These are phyloP conservation scores for Ascoidea asiatica DNA, from an alignment of 805 yeast genomes.

Conservation along the genomic window DNA sequence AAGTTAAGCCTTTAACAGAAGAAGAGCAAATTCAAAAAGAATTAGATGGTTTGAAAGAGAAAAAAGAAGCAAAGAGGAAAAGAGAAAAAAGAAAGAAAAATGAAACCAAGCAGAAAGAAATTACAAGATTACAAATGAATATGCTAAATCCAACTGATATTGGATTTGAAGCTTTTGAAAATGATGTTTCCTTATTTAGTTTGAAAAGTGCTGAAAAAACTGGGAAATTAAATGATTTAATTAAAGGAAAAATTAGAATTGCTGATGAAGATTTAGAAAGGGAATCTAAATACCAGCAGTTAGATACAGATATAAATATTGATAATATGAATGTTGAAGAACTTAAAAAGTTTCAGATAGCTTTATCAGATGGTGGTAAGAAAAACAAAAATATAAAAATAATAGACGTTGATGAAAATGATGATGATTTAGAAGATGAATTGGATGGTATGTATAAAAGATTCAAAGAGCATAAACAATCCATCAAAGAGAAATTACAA, in stretches of 20 bases:
- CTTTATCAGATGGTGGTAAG: slow-evolving; percentile 23
- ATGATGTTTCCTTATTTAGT: slow-evolving; percentile 48
- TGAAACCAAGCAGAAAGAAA: slow-evolving; percentile 77
- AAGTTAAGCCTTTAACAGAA: slow-evolving; percentile 64
- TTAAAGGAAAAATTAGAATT: slow-evolving; percentile 61
- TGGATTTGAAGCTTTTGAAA: slow-evolving; percentile 82
- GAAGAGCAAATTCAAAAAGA: slow-evolving; percentile 86
- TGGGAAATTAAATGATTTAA: slow-evolving; percentile 61
- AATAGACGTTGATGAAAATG: slow-evolving; percentile 30
- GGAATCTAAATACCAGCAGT: slow-evolving; percentile 42
- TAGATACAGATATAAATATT: slow-evolving; percentile 41
- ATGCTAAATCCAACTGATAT: slow-evolving; percentile 88
- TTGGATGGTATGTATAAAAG: slow-evolving; percentile 69
- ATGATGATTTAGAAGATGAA: slow-evolving; percentile 66
- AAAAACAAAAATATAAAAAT: slow-evolving; percentile 12
- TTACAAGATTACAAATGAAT: slow-evolving; percentile 86
- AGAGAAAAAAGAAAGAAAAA: slow-evolving; percentile 76
- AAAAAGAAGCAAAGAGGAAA: slow-evolving; percentile 52
- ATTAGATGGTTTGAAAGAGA: slow-evolving; percentile 56
- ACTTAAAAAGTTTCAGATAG: no score
- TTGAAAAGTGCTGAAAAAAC: slow-evolving; percentile 78
- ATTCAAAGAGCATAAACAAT: slow-evolving; percentile 55
- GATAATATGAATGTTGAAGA: slow-evolving; percentile 33
- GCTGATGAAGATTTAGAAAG: slow-evolving; percentile 17
- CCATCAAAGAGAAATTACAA: slow-evolving; percentile 51